Conservation (phyloP, 306 rosid species). For the Oemleria cerasiformis region DNA sequence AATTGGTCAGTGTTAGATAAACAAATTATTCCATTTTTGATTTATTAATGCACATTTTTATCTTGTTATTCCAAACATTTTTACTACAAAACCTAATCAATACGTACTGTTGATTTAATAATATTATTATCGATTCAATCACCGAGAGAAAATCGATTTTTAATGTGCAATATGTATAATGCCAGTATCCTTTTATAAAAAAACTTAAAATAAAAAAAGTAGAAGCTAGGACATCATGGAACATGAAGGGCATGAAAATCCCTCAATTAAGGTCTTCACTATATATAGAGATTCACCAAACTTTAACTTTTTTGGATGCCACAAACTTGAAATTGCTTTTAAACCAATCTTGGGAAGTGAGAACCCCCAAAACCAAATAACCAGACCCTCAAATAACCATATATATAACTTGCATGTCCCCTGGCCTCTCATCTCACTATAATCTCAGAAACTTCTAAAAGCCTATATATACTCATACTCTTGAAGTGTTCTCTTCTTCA, state of each 20-base stretch:
- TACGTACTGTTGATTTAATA: too few species aligned
- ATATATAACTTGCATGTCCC: constrained; percentile 1
- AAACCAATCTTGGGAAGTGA: neutral
- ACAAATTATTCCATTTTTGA: too few species aligned
- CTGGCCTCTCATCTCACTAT: neutral
- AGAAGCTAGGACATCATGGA: neutral
- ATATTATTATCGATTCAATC: too few species aligned
- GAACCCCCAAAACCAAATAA: neutral
- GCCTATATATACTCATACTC: too few species aligned
- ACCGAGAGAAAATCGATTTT: too few species aligned
- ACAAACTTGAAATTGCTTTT: neutral
- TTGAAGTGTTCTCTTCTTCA: neutral
- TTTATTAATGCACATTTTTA: too few species aligned
- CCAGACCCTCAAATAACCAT: constrained; percentile 6
- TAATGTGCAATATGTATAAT: too few species aligned
- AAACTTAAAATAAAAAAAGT: too few species aligned
- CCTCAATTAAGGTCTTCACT: neutral
- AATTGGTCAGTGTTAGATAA: too few species aligned
- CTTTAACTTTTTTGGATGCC: neutral
- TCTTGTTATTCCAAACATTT: too few species aligned
- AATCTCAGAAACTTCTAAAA: neutral
- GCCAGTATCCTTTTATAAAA: too few species aligned
- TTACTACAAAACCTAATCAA: too few species aligned
- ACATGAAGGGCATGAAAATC: neutral
- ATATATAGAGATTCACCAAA: neutral